phyloP scores from a whole-genome alignment of 352 stramenopile species.

The Hyaloperonospora brassicae region DNA sequence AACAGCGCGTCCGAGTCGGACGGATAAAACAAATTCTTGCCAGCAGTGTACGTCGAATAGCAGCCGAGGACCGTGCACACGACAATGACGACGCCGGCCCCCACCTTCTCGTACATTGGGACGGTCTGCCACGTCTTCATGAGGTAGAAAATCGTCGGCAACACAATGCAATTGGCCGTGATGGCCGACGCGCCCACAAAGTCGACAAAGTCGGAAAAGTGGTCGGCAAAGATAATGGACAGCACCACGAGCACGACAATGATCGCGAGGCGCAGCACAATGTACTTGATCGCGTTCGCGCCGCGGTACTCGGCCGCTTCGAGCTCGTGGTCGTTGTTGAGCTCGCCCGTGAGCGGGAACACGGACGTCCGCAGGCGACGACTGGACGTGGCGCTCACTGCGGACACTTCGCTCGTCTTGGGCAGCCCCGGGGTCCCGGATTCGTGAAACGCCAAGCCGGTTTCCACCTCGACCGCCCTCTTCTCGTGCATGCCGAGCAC shows the following conservation, averaged over 20 bases:
- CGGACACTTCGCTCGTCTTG: constrained; percentile 19
- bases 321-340: constrained; percentile 22
- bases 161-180: constrained; percentile 46
- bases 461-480: constrained; percentile 1
- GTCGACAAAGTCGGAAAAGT: constrained; percentile 52
- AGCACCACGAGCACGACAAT: constrained; percentile 30
- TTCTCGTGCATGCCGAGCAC: constrained; percentile 51
- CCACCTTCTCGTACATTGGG: constrained; percentile 24
- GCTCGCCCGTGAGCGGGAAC: constrained; percentile 28
- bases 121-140: constrained; percentile 44
- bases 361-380: constrained; percentile 24
- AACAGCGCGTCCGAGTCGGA: constrained; percentile 26
- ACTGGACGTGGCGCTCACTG: constrained; percentile 18
- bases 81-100: constrained; percentile 19
- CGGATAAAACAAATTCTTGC: constrained; percentile 36
- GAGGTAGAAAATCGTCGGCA: constrained; percentile 59
- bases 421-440: constrained; percentile 16
- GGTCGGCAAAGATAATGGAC: constrained; percentile 38
- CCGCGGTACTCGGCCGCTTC: constrained; percentile 33
- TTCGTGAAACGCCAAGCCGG: constrained; percentile 17
- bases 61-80: constrained; percentile 25
- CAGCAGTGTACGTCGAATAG: constrained; percentile 38
- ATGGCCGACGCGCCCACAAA: constrained; percentile 50
- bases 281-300: constrained; percentile 28
- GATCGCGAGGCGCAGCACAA: constrained; percentile 21